Percentiles rank a stretch among this genome's conserved stretches.
These are phyloP conservation scores for Amanita subjunquillea DNA, from an alignment of 768 basidiomycete species.

Conservation along the genomic window DNA sequence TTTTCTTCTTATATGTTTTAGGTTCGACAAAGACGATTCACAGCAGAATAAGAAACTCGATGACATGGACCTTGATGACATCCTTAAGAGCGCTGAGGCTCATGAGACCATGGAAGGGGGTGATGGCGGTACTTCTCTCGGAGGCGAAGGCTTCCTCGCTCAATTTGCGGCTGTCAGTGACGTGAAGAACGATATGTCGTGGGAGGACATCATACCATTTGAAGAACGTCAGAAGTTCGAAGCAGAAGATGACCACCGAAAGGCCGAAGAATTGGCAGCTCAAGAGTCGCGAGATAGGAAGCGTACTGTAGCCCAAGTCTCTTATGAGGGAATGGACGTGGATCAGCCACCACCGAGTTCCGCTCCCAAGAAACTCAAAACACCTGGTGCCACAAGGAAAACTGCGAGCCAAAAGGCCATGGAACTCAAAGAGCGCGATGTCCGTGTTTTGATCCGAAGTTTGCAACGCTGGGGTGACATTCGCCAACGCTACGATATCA, in stretches of 20 bases:
- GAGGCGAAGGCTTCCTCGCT: constrained; percentile 93
- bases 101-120: constrained; percentile 87
- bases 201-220: constrained; percentile 98
- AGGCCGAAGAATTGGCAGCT: constrained; percentile 59
- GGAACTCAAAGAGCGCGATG: constrained; percentile 95
- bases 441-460: constrained; percentile 90
- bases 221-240: constrained; percentile 84
- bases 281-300: constrained; percentile 70
- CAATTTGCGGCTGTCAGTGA: constrained; percentile 95
- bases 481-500: constrained; percentile 84
- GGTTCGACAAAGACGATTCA: constrained; percentile 95
- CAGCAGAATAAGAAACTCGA: constrained; percentile 93
- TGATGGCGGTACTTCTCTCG: constrained; percentile 87
- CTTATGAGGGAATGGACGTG: constrained; percentile 92
- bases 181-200: constrained; percentile 96
- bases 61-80: constrained; percentile 98
- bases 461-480: constrained; percentile 98
- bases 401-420: constrained; percentile 89
- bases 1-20: constrained; percentile 18
- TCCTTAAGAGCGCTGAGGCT: constrained; percentile 91
- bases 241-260: constrained; percentile 67
- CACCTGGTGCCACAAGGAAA: constrained; percentile 69
- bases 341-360: constrained; percentile 57
- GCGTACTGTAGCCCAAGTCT: constrained; percentile 75
- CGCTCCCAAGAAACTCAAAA: constrained; percentile 66